Base-by-base conservation (phyloP, 2,329 filamentous ascomycete genomes). In the Fusarium nematophilum region DNA sequence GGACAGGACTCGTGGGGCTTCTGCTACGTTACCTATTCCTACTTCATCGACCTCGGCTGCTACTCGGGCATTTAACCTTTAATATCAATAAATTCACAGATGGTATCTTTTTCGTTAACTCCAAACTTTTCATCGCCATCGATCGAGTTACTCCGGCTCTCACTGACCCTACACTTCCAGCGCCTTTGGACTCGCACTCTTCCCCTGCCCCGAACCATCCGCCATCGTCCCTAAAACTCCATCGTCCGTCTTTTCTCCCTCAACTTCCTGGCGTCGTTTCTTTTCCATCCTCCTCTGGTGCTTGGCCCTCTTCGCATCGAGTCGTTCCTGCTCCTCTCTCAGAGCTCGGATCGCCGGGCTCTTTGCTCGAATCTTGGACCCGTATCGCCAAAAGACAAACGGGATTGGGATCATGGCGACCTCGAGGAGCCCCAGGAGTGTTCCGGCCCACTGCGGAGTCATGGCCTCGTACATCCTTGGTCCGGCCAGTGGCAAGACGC, bases 371-470 rank as follows among this genome's bases (percentile, higher is more conserved):
- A 88, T 86, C 51, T 70, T 72, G 29, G 79, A 78, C 0, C 85
- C 85, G 63, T 83, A 87, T 25, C 78, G 78, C 73, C 92, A 95
- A 68, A 96, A 95, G 1, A 92, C 80, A 52, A 94, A 83, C 0
- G 92, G 92, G 39, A 95, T 93, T 0, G 92, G 91, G 13, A 95
- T 89, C 67, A 92, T 84, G 1, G 81, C 78, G 2, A 92, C 84
- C 66, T 94, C 90, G 3, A 96, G 76, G 46, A 93, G 68, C 0
- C 90, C 91, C 3, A 95, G 78, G 39, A 95, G 76, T 0, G 90
- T 93, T 0, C 90, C 90, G 0, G 90, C 88, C 91, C 91, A 95
- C 59, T 91, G 89, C 0, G 91, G 86, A 0, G 89, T 87, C 9
- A 96, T 77, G 0, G 79, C 78, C 2, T 70, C 70, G 71, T 94